These are phyloP conservation scores for Excoecaria cochinchinensis DNA, from an alignment of 345 rosid genomes.

Conservation along the genomic window DNA sequence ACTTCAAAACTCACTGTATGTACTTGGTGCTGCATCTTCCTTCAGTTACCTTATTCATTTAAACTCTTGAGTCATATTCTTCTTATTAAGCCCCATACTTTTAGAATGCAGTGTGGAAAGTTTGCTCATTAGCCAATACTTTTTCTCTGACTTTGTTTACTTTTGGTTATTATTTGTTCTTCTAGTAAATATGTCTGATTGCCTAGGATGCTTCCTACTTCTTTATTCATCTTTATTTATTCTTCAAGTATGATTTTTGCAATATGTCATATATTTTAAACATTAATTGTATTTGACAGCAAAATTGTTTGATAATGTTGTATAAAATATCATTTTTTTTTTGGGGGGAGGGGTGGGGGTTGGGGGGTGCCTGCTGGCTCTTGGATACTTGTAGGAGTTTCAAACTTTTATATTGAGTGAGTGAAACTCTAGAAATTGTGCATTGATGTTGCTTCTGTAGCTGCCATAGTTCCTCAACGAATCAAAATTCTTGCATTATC, in stretches of 20 bases:
- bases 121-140: not conserved
- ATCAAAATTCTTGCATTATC: not conserved
- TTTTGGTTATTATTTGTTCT: not conserved
- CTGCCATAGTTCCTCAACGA: not conserved
- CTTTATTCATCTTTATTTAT: not conserved
- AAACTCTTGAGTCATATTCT: not conserved
- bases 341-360: too few relatives aligned
- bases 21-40: constrained; percentile 1
- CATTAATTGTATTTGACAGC: not conserved
- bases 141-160: not conserved
- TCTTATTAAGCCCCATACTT: too few relatives aligned
- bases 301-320: not conserved
- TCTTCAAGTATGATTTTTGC: not conserved
- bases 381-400: not conserved
- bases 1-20: constrained; percentile 68
- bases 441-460: not conserved
- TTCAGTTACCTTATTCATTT: not conserved
- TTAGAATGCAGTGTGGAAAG: not conserved
- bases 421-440: not conserved
- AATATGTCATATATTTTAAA: not conserved
- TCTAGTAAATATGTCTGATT: not conserved
- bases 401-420: not conserved
- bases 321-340: not conserved
- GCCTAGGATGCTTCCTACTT: not conserved
- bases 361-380: too few relatives aligned